Base-by-base conservation (phyloP, 805 yeast species). In the Kodamaea kaohsiungensis region DNA sequence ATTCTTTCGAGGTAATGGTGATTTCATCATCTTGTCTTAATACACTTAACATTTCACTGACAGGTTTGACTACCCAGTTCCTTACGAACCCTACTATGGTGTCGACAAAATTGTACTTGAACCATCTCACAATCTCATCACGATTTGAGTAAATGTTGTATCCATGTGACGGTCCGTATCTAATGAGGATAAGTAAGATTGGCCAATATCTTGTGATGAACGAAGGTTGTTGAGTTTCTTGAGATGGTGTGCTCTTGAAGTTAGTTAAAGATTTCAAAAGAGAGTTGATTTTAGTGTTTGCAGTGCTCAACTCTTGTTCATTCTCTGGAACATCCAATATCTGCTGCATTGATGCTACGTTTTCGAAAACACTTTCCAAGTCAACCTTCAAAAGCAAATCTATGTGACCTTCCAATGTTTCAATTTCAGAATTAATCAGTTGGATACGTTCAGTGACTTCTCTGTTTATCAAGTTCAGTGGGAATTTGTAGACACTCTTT, bases 61-160 rank as follows among this genome's bases (percentile, higher is more conserved):
- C 64, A 1, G 98, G 99, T 46, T 80, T 80, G 42, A 90, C 72
- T 2, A 93, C 80, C 98, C 99, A 93, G 66, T 92, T 91, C 33
- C 76, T 69, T 76, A 86, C 81, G 61, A 92, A 87, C 3, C 93
- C 90, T 27, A 65, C 63, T 1, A 77, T 63, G 0, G 96, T 86
- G n/a, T 85, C 89, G 13, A 85, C 67, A 5, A 90, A 65, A 51
- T 87, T 86, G 49, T 75, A 73, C 49, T 75, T 71, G 45, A 84
- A 54, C 86, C 95, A 89, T 1, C 75, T 65, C 2, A 74, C 57
- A 15, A 91, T 82, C 15, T 75, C 79, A 15, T 71, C 72, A 56
- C 88, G 75, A 57, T 85, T 83, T 1, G 78, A 70, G 63, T 87
- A 73, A 1, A 80, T 56, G 52, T 70, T 70, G 25, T 62, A 47